phyloP scores from a whole-genome alignment of 2,329 filamentous ascomycete genomes.

The Colletotrichum lupini region DNA sequence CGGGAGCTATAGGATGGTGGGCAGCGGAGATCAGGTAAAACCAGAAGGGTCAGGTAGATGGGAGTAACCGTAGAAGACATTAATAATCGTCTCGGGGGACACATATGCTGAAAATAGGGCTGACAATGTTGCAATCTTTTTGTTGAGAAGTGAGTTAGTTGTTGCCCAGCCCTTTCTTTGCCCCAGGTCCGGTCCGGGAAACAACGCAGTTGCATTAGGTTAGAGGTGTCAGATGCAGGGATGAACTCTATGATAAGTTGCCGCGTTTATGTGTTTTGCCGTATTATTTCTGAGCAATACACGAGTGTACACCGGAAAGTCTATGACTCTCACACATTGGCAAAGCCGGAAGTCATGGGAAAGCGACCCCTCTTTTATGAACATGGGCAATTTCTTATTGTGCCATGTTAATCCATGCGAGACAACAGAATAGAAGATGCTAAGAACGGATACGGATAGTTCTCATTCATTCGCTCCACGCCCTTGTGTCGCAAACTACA shows the following conservation, averaged over 20 bases:
- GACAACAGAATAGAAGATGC: background rate
- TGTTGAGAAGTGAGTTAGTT: background rate
- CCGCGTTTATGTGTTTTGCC: background rate
- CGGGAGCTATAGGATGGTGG: no score
- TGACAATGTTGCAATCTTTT: background rate
- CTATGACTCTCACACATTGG: conserved; percentile 4
- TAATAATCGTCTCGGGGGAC: no score
- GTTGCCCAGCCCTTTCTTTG: background rate
- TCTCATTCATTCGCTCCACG: background rate
- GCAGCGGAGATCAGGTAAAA: no score
- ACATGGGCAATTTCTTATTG: conserved; percentile 6
- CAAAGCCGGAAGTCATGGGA: background rate
- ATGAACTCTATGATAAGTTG: background rate
- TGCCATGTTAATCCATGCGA: conserved; percentile 1
- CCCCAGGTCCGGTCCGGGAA: background rate
- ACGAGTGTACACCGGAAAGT: background rate
- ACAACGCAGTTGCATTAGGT: background rate
- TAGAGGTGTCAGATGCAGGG: background rate
- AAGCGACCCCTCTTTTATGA: background rate
- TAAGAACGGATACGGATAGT: background rate
- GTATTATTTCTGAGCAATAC: background rate
- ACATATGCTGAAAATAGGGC: background rate
- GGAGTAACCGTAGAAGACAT: no score
- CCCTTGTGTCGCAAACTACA: background rate
- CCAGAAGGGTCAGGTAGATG: no score